Conservation (phyloP, 495 filamentous ascomycete species). For the Cenococcum geophilum region DNA sequence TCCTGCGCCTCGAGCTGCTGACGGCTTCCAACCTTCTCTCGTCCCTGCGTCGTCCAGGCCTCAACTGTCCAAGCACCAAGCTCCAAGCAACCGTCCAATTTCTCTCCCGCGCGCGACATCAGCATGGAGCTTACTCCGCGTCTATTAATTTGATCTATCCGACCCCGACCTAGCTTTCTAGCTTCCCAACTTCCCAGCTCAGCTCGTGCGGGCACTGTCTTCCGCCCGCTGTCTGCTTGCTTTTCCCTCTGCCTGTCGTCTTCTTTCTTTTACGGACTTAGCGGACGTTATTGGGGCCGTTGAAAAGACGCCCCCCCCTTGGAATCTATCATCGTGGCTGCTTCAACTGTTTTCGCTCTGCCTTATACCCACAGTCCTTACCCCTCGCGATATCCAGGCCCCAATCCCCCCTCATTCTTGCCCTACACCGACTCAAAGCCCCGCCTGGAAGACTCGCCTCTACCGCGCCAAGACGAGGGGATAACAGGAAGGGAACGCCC, state of each 20-base stretch:
- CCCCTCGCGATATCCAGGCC: slow-evolving; percentile 14
- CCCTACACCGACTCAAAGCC: slow-evolving; percentile 17
- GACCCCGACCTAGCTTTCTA: neutral
- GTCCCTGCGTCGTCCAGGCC: neutral
- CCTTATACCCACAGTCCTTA: slow-evolving; percentile 28
- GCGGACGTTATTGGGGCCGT: slow-evolving; percentile 11
- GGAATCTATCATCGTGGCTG: slow-evolving; percentile 23
- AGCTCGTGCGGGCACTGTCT: neutral
- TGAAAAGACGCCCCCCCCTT: slow-evolving; percentile 17
- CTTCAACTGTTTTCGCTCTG: slow-evolving; percentile 25
- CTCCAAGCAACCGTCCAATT: too few species aligned
- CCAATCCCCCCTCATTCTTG: slow-evolving; percentile 19
- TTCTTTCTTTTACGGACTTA: neutral
- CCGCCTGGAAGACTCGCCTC: slow-evolving; percentile 10
- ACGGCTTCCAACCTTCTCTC: neutral
- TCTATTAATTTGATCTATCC: slow-evolving; percentile 6
- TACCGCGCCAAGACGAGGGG: slow-evolving; percentile 5
- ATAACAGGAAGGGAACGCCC: slow-evolving; percentile 13
- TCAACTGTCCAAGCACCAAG: too few species aligned
- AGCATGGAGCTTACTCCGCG: slow-evolving; percentile 7
- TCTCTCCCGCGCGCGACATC: neutral
- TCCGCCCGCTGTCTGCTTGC: slow-evolving; percentile 2
- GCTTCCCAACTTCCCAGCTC: too few species aligned
- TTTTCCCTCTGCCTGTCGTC: neutral
- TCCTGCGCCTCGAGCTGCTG: neutral